Percentiles rank a stretch among this genome's conserved stretches.
phyloP scores from a whole-genome alignment of 2,329 filamentous ascomycete species.

The Epichloe amarillans region DNA sequence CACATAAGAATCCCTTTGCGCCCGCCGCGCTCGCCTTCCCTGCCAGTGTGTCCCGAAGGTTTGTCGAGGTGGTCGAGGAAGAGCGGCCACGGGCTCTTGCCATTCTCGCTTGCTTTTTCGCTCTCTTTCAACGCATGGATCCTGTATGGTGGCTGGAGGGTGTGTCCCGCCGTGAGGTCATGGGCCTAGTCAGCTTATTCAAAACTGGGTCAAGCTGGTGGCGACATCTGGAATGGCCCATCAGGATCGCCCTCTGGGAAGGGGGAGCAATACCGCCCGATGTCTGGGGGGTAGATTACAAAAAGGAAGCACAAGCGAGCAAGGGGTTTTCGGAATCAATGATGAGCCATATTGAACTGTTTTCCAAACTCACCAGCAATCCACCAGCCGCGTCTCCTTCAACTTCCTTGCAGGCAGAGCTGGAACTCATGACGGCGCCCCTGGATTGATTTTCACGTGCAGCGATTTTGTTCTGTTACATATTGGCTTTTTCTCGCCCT shows the following conservation, averaged over 20 bases:
- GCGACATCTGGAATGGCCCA: conserved; percentile 47
- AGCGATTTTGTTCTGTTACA: neutral
- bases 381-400: conserved; percentile 14
- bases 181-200: conserved; percentile 47
- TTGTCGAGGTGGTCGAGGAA: conserved; percentile 44
- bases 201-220: conserved; percentile 46
- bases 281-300: conserved; percentile 42
- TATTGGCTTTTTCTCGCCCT: no score
- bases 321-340: conserved; percentile 22
- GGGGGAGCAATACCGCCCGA: conserved; percentile 38
- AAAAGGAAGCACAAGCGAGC: conserved; percentile 25
- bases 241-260: conserved; percentile 45
- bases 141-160: conserved; percentile 58
- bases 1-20: conserved; percentile 45
- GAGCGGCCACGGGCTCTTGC: conserved; percentile 48
- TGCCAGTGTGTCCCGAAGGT: conserved; percentile 48
- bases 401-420: conserved; percentile 18
- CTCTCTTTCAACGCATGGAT: conserved; percentile 48
- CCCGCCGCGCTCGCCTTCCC: conserved; percentile 49
- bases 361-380: conserved; percentile 24
- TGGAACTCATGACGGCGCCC: conserved; percentile 18
- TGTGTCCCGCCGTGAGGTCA: conserved; percentile 51
- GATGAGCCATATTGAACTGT: conserved; percentile 27
- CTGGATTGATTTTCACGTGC: conserved; percentile 16
- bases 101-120: conserved; percentile 54